Conservation (phyloP, 495 filamentous ascomycete species). For the Rhypophila decipiens region DNA sequence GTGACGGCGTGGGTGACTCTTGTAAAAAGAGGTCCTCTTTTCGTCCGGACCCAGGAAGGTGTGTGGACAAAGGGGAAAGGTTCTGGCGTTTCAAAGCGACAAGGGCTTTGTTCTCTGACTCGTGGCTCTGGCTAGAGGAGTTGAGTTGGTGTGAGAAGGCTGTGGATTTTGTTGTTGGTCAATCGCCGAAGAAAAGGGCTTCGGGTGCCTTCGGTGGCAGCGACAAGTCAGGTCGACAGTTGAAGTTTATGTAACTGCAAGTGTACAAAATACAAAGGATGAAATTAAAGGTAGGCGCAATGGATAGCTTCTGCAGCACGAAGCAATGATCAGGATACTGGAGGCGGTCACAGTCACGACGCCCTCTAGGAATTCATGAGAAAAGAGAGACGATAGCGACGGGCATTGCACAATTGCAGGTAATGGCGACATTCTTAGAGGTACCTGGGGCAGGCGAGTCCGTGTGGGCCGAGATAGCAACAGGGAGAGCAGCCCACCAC, state of each 20-base stretch:
- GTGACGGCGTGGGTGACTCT: background rate
- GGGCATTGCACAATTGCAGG: background rate
- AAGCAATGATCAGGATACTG: no score
- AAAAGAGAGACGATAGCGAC: slow-evolving; percentile 1
- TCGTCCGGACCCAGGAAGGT: background rate
- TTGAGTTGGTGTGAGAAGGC: no score
- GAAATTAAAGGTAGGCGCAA: no score
- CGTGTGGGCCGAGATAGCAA: slow-evolving; percentile 14
- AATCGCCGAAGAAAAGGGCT: background rate
- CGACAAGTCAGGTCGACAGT: no score
- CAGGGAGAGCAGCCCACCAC: slow-evolving; percentile 3
- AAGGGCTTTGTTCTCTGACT: slow-evolving; percentile 1
- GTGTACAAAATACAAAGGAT: no score
- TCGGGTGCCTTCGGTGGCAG: no score
- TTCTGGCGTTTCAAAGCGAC: background rate
- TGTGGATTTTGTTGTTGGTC: background rate
- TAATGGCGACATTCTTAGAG: slow-evolving; percentile 14
- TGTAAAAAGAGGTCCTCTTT: background rate
- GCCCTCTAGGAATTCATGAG: no score
- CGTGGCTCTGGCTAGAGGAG: background rate
- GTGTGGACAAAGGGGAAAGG: background rate
- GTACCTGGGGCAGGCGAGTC: slow-evolving; percentile 9
- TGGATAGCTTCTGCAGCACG: no score
- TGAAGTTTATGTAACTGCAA: no score
- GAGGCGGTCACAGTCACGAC: no score